Conservation (phyloP, 176 grass and related monocot species). For the Avena eriantha region DNA sequence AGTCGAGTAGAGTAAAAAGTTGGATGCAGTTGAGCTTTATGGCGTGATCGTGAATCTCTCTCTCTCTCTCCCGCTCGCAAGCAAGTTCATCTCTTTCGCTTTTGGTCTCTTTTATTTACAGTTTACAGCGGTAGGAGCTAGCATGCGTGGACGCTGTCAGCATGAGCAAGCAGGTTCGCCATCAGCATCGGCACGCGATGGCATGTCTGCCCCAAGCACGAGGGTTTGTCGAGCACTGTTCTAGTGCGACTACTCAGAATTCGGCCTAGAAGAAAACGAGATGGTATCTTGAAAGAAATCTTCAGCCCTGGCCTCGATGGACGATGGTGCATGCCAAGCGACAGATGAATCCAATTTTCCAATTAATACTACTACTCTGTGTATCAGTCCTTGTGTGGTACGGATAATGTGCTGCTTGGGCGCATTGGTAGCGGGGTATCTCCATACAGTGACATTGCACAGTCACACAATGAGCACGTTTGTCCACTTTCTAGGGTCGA, state of each 20-base stretch:
- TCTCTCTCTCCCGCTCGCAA: slow-evolving; percentile 4
- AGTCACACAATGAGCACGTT: background rate
- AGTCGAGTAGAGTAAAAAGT: slow-evolving; percentile 32
- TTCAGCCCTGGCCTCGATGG: too few species aligned
- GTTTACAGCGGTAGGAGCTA: background rate
- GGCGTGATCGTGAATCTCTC: slow-evolving; percentile 28
- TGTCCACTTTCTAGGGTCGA: background rate
- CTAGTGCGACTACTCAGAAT: background rate
- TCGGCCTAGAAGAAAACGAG: background rate
- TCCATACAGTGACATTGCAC: slow-evolving; percentile 1
- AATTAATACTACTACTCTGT: background rate
- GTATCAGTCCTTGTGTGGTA: background rate
- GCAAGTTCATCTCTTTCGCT: background rate
- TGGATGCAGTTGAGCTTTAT: slow-evolving; percentile 7
- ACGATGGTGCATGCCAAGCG: background rate
- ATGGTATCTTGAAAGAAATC: too few species aligned
- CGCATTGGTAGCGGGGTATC: slow-evolving; percentile 22
- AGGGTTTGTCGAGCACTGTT: background rate
- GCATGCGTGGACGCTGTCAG: background rate
- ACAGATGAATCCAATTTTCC: background rate
- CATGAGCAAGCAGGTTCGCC: background rate
- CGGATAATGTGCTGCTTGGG: background rate
- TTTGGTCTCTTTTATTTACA: background rate
- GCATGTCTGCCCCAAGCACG: slow-evolving; percentile 15
- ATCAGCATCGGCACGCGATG: background rate